Percentiles rank a stretch among this genome's conserved stretches.
Conservation (phyloP, 2,329 filamentous ascomycete genomes). For the Apiospora marii region DNA sequence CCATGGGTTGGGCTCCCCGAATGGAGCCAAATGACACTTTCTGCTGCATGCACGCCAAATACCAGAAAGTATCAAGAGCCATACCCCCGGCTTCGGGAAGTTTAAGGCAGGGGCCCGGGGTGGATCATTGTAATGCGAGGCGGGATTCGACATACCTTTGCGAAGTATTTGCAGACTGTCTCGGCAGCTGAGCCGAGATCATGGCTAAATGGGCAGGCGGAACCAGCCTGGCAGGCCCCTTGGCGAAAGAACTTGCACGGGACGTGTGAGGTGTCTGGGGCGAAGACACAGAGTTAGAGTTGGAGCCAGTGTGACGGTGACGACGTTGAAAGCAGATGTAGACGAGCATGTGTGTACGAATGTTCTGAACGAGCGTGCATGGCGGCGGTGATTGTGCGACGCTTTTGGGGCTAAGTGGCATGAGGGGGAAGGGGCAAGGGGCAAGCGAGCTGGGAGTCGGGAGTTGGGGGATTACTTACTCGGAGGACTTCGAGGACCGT, state of each 20-base stretch:
- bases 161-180: constrained; percentile 97
- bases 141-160: constrained; percentile 72
- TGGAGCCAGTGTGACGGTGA: constrained; percentile 21
- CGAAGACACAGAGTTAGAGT: constrained; percentile 24
- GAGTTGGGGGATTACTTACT: constrained; percentile 58
- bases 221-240: constrained; percentile 94
- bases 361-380: background rate
- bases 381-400: constrained; percentile 22
- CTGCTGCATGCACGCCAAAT: constrained; percentile 5
- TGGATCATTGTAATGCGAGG: background rate
- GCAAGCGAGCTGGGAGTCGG: background rate
- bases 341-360: background rate
- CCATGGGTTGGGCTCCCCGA: background rate
- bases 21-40: background rate
- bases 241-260: constrained; percentile 99
- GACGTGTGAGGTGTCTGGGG: constrained; percentile 89
- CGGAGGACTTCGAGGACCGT: constrained; percentile 69
- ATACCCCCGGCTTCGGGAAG: background rate
- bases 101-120: background rate
- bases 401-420: constrained; percentile 1
- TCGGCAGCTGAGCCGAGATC: constrained; percentile 85
- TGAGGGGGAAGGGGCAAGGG: background rate
- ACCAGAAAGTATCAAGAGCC: background rate
- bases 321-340: background rate
- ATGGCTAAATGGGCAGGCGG: constrained; percentile 95